Evolutionary conservation across 495 filamentous ascomycete species (phyloP).

Genomic region (Penicillium angulare): DNA sequence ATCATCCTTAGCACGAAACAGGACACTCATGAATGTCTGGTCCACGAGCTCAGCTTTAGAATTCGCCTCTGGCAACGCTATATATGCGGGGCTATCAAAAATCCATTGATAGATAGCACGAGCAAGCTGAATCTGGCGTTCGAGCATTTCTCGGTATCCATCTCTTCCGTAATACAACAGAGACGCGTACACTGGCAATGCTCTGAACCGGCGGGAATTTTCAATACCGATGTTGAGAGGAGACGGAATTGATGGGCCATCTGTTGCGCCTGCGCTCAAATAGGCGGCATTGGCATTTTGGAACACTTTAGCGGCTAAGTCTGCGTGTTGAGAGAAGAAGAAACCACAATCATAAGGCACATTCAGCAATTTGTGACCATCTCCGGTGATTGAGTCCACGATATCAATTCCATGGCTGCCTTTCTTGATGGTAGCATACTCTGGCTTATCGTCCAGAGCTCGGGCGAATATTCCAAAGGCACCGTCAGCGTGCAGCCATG

Average conservation of each 20-base stretch:
- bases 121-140: slow-evolving; percentile 68
- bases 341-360: slow-evolving; percentile 95
- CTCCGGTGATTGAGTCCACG: slow-evolving; percentile 81
- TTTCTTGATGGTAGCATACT: slow-evolving; percentile 56
- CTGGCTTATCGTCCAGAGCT: slow-evolving; percentile 54
- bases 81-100: slow-evolving; percentile 56
- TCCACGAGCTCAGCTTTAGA: slow-evolving; percentile 37
- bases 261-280: slow-evolving; percentile 47
- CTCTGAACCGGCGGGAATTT: slow-evolving; percentile 88
- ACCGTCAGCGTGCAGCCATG: slow-evolving; percentile 91
- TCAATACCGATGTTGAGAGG: slow-evolving; percentile 88
- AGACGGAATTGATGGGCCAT: slow-evolving; percentile 57
- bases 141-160: slow-evolving; percentile 70
- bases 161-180: slow-evolving; percentile 69
- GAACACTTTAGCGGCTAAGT: slow-evolving; percentile 62
- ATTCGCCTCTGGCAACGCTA: slow-evolving; percentile 55
- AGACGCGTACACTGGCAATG: slow-evolving; percentile 81
- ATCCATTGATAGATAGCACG: slow-evolving; percentile 64
- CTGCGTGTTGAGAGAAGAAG: slow-evolving; percentile 68
- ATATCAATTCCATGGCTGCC: slow-evolving; percentile 70
- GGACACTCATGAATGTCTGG: slow-evolving; percentile 69
- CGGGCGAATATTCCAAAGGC: slow-evolving; percentile 87
- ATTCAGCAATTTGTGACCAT: slow-evolving; percentile 91
- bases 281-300: slow-evolving; percentile 86
- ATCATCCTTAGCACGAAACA: slow-evolving; percentile 75